Percentiles rank a stretch among this genome's conserved stretches.
Conservation (phyloP, 176 grass and related monocot species). For the Oryza rufipogon region DNA sequence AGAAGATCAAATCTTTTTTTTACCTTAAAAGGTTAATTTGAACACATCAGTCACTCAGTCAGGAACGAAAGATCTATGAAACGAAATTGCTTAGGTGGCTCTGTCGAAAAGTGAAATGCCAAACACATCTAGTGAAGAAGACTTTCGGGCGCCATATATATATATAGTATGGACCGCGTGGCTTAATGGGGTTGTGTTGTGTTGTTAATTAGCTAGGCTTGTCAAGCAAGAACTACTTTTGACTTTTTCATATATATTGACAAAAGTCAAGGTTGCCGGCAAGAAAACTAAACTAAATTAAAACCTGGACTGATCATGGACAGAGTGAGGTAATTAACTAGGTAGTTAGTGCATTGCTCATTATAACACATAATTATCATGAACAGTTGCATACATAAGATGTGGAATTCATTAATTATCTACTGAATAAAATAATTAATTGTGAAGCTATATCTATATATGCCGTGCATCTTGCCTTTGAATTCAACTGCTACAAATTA, state of each 20-base stretch:
- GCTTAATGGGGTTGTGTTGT: background rate
- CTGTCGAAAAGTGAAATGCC: background rate
- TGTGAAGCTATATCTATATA: background rate
- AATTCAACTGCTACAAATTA: constrained; percentile 17
- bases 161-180: background rate
- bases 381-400: too few relatives aligned
- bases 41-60: background rate
- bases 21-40: background rate
- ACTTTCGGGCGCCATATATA: background rate
- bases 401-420: too few relatives aligned
- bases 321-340: background rate
- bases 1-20: background rate
- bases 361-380: too few relatives aligned
- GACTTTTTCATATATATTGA: constrained; percentile 3
- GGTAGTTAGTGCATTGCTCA: too few relatives aligned
- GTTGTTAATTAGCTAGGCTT: background rate
- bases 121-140: too few relatives aligned
- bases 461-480: background rate
- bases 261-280: constrained; percentile 12
- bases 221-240: constrained; percentile 9
- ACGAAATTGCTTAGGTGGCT: background rate
- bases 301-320: background rate
- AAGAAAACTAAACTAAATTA: background rate
- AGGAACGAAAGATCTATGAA: background rate
- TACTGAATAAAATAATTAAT: too few relatives aligned